These are phyloP conservation scores for Spergularia marina DNA, from an alignment of 148 eudicot genomes.

Conservation along the genomic window DNA sequence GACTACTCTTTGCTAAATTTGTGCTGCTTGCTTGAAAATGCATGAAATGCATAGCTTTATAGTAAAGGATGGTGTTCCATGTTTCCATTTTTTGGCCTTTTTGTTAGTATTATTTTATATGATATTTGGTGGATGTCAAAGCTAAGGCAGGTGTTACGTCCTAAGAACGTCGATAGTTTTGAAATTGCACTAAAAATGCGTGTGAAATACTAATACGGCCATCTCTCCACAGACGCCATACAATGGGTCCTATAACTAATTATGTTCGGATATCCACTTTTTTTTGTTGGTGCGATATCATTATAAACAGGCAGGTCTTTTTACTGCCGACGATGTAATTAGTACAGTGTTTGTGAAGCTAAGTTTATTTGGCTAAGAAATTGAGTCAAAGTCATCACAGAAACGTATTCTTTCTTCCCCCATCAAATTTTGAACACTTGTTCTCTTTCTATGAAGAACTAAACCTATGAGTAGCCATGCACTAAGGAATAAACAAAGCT, in stretches of 20 bases:
- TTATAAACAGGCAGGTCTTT: neutral
- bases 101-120: neutral
- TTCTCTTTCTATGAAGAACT: too few relatives aligned
- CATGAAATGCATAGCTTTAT: constrained; percentile 13
- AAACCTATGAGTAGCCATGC: too few relatives aligned
- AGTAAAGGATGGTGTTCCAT: constrained; percentile 7
- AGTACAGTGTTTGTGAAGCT: neutral
- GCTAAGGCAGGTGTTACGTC: constrained; percentile 10
- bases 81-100: neutral
- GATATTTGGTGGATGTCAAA: neutral
- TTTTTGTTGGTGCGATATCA: constrained; percentile 7
- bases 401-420: too few relatives aligned
- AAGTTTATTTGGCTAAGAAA: neutral
- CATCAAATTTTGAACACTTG: too few relatives aligned
- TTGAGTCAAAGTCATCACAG: too few relatives aligned
- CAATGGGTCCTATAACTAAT: constrained; percentile 3
- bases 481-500: too few relatives aligned
- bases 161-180: constrained; percentile 2
- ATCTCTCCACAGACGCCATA: neutral
- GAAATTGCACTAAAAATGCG: neutral
- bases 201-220: neutral
- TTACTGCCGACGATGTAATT: constrained; percentile 4
- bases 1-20: neutral
- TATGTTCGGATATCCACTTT: neutral
- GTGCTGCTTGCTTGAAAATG: constrained; percentile 13